Evolutionary conservation across 176 grass and related monocot genomes (phyloP).

Genomic region (Puya raimondii): DNA sequence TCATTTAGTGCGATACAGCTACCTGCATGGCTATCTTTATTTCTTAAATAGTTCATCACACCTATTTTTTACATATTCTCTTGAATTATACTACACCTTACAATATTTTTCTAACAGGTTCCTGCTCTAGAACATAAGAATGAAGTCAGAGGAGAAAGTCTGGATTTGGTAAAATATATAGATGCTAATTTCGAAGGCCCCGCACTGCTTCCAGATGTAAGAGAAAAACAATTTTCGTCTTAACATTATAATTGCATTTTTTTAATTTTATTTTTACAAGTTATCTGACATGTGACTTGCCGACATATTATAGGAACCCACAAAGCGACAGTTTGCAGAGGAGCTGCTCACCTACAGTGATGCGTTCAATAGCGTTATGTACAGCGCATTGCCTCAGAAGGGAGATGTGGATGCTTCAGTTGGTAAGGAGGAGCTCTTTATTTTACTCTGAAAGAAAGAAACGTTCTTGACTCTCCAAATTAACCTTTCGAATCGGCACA

Average conservation of each 20-base stretch:
- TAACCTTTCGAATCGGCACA: background rate
- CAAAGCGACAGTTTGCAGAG: constrained; percentile 28
- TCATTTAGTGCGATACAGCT: no score
- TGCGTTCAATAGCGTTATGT: constrained; percentile 4
- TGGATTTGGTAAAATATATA: constrained; percentile 28
- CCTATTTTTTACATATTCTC: no score
- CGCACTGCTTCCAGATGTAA: constrained; percentile 30
- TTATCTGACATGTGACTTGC: constrained; percentile 4
- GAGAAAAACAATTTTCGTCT: background rate
- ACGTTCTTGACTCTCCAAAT: background rate
- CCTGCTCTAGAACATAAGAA: constrained; percentile 30
- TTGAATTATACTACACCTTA: no score
- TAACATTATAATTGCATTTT: background rate
- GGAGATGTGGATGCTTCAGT: constrained; percentile 12
- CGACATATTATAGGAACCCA: constrained; percentile 17
- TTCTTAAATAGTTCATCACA: no score
- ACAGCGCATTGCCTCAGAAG: background rate
- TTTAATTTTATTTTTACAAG: no score
- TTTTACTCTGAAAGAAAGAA: background rate
- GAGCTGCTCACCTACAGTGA: constrained; percentile 24
- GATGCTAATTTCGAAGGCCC: constrained; percentile 25
- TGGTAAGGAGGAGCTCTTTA: constrained; percentile 3
- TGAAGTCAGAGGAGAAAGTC: constrained; percentile 23
- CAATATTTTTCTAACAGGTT: constrained; percentile 10
- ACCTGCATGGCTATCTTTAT: no score